Conservation (phyloP, 2,329 filamentous ascomycete species). For the Ophiosphaerella korrae region DNA sequence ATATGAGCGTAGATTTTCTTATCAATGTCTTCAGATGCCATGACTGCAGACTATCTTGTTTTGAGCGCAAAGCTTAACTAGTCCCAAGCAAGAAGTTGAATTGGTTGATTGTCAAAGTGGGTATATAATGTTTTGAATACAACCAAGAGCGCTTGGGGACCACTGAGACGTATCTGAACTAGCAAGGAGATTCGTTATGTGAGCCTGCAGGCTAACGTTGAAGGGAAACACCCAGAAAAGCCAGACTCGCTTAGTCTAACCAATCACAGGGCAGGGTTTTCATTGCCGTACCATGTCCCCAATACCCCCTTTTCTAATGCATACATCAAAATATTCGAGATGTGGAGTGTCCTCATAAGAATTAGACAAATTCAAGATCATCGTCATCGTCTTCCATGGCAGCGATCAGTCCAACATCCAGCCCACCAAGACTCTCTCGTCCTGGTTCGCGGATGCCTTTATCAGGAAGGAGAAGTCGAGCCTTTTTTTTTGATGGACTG, state of each 20-base stretch:
- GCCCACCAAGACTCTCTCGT: conserved; percentile 50
- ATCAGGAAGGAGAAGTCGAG: conserved; percentile 53
- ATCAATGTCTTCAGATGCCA: conserved; percentile 12
- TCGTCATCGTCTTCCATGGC: conserved; percentile 53
- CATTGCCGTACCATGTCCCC: conserved; percentile 23
- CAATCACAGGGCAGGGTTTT: conserved; percentile 31
- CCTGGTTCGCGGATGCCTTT: conserved; percentile 58
- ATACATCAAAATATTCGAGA: conserved; percentile 9
- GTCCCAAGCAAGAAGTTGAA: not conserved
- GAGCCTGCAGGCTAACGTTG: not conserved
- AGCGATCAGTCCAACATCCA: conserved; percentile 43
- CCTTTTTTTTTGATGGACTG: conserved; percentile 54
- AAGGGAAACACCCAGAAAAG: conserved; percentile 16
- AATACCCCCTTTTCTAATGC: not conserved
- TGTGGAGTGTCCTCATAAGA: conserved; percentile 13
- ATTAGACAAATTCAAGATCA: conserved; percentile 55
- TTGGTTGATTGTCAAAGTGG: too few relatives aligned
- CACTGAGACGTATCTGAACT: not conserved
- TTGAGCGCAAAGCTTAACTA: too few relatives aligned
- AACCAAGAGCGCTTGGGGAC: too few relatives aligned
- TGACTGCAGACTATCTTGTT: not conserved
- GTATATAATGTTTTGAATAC: too few relatives aligned
- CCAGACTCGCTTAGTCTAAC: conserved; percentile 39
- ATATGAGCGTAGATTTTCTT: conserved; percentile 70
- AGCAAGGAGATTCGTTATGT: conserved; percentile 27